Conservation (phyloP, 1,284 basidiomycete species). For the Ganoderma multipileum region DNA sequence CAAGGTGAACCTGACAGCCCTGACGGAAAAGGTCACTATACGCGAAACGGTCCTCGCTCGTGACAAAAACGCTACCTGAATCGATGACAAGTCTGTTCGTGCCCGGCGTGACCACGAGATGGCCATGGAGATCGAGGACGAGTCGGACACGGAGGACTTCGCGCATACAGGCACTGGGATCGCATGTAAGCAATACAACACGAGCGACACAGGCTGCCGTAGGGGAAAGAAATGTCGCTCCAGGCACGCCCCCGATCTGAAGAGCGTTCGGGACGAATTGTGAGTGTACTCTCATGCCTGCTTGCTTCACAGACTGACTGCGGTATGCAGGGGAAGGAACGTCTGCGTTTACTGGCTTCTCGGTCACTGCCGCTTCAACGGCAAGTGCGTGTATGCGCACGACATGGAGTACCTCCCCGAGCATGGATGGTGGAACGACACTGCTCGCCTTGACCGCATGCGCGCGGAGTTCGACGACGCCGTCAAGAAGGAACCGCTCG, state of each 20-base stretch:
- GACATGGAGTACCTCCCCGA: conserved; percentile 38
- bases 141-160: conserved; percentile 56
- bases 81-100: neutral
- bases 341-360: conserved; percentile 47
- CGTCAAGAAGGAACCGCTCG: neutral
- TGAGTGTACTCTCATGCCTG: conserved; percentile 43
- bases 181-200: conserved; percentile 61
- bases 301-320: neutral
- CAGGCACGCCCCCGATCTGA: conserved; percentile 57
- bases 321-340: conserved; percentile 43
- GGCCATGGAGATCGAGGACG: conserved; percentile 38
- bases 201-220: conserved; percentile 45
- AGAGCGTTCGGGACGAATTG: conserved; percentile 58
- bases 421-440: conserved; percentile 16
- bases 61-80: neutral
- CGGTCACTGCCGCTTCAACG: conserved; percentile 35
- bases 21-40: conserved; percentile 36
- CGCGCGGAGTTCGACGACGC: conserved; percentile 9
- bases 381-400: conserved; percentile 47
- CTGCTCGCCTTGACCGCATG: conserved; percentile 7
- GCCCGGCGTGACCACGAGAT: conserved; percentile 36
- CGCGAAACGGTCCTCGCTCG: neutral
- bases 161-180: conserved; percentile 55
- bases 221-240: conserved; percentile 49
- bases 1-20: conserved; percentile 39